Conservation (phyloP, 1,284 basidiomycete genomes). For the Heterobasidion occidentale region DNA sequence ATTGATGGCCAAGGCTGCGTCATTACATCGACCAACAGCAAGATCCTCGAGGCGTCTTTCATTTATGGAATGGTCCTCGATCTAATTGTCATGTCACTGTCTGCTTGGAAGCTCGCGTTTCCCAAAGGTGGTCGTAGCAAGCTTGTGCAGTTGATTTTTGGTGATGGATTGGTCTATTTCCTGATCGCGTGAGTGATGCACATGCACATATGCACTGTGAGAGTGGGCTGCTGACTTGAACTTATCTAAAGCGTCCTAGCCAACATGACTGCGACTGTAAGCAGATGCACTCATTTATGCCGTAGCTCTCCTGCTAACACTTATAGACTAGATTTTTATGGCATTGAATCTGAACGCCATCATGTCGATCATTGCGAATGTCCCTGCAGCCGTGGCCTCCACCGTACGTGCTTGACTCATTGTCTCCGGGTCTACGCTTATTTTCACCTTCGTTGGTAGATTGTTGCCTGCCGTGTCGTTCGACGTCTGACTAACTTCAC, state of each 20-base stretch:
- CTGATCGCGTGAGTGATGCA: slow-evolving; percentile 52
- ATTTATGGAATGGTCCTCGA: slow-evolving; percentile 19
- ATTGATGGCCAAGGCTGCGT: slow-evolving; percentile 14
- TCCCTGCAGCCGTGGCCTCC: slow-evolving; percentile 61
- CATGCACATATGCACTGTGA: slow-evolving; percentile 1
- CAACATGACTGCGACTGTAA: slow-evolving; percentile 58
- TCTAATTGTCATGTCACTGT: slow-evolving; percentile 20
- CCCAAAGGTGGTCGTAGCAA: slow-evolving; percentile 28
- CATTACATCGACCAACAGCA: slow-evolving; percentile 19
- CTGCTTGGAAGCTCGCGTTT: slow-evolving; percentile 41
- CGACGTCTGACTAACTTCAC: slow-evolving; percentile 58
- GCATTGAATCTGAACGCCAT: slow-evolving; percentile 61
- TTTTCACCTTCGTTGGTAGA: slow-evolving; percentile 28
- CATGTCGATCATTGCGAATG: slow-evolving; percentile 70
- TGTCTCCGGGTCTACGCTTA: neutral
- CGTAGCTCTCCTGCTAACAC: neutral
- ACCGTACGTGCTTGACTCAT: slow-evolving; percentile 33
- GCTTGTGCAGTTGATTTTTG: slow-evolving; percentile 59
- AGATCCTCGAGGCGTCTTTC: slow-evolving; percentile 15
- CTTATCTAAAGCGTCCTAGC: slow-evolving; percentile 43
- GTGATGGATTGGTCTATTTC: slow-evolving; percentile 68
- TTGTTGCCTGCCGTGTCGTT: slow-evolving; percentile 64
- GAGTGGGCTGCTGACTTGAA: slow-evolving; percentile 2
- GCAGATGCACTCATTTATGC: slow-evolving; percentile 5
- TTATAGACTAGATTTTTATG: slow-evolving; percentile 54